Evolutionary conservation across 805 yeast genomes (phyloP).

Genomic region (Saturnispora dispora): DNA sequence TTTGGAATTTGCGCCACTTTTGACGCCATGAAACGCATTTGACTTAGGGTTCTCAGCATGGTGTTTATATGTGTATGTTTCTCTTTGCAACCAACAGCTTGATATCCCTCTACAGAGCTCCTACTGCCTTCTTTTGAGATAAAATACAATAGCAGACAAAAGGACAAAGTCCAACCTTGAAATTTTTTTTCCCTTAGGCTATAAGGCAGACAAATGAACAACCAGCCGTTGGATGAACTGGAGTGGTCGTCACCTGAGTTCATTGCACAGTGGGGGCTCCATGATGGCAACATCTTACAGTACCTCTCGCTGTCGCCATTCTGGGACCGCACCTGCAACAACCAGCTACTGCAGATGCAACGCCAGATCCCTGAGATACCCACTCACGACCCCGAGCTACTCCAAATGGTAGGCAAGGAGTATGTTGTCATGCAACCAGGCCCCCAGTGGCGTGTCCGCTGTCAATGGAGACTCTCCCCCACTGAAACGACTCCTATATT

Average conservation of each 20-base stretch:
- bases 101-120: not conserved
- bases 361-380: constrained; percentile 58
- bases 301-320: constrained; percentile 93
- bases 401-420: constrained; percentile 78
- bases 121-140: not conserved
- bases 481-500: not conserved
- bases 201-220: constrained; percentile 14
- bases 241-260: constrained; percentile 98
- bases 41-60: not conserved
- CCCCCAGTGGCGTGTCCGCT: not conserved
- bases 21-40: not conserved
- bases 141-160: not conserved
- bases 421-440: constrained; percentile 41
- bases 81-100: not conserved
- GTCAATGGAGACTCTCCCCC: not conserved
- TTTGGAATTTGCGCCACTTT: constrained; percentile 28
- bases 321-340: constrained; percentile 87
- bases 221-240: constrained; percentile 56
- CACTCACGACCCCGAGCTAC: constrained; percentile 41
- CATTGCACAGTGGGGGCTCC: constrained; percentile 81
- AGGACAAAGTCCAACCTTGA: not conserved
- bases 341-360: constrained; percentile 94
- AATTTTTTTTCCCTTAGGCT: not conserved
- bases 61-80: not conserved
- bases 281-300: constrained; percentile 85